phyloP scores from a whole-genome alignment of 208 protist genomes.

The Naegleria fowleri region DNA sequence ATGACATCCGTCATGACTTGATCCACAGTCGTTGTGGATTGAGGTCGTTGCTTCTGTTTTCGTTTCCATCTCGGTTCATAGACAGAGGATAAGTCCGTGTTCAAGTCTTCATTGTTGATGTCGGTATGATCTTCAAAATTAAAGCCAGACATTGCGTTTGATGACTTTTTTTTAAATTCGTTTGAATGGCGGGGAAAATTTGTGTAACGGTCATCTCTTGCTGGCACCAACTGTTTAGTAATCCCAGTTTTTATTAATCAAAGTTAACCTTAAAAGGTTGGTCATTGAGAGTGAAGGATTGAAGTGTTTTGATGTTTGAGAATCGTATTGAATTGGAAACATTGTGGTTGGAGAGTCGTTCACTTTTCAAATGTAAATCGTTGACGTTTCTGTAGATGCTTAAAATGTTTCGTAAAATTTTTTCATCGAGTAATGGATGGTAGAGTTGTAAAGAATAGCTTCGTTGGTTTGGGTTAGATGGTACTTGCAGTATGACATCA shows the following conservation, averaged over 20 bases:
- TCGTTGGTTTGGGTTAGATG: not conserved
- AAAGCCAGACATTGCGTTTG: not conserved
- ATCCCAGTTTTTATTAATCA: no score
- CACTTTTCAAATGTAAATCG: no score
- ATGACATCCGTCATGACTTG: not conserved
- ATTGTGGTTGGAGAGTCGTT: no score
- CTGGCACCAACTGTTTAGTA: no score
- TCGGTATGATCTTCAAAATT: not conserved
- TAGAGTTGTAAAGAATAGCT: not conserved
- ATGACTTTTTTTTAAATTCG: not conserved
- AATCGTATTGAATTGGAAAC: not conserved
- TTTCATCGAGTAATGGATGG: not conserved
- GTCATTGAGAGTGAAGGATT: not conserved
- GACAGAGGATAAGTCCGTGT: not conserved
- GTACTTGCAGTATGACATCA: not conserved
- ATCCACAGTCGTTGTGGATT: not conserved
- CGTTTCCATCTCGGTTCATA: constrained; percentile 21
- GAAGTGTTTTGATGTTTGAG: not conserved
- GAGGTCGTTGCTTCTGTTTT: constrained; percentile 1
- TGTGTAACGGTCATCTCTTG: not conserved
- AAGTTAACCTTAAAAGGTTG: not conserved
- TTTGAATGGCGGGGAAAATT: not conserved
- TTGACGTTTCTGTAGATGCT: not conserved
- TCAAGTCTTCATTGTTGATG: not conserved
- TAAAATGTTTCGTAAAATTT: not conserved